Evolutionary conservation across 129 eudicot genomes (phyloP), one percentile per base, ranked within the genome.

Genomic region (Flaveria sonorensis): DNA sequence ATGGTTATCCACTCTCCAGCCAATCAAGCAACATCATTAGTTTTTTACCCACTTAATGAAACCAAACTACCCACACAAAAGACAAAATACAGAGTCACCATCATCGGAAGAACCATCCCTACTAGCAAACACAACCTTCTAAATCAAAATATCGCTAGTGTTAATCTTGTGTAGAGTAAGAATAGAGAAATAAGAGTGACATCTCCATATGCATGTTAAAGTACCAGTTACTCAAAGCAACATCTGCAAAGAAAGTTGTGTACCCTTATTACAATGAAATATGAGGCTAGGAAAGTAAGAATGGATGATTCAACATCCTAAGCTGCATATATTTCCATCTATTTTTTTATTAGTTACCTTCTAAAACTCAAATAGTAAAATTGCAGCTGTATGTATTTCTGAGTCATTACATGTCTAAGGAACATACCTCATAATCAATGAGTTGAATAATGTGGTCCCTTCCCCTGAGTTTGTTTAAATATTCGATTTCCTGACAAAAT

Each of bases 401-500:
- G 19, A 76, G 45, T 62, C 45, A 62, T 74, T 59, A 39, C 77
- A n/a, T 47, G 52, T 72, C 74, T 60, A 69, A 48, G 76, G 79
- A 63, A 73, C 72, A 64, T 87, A 94, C 98, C 99, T 94, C 99
- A 79, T 73, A 91, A 81, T 94, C 99, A 64, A 94, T 83, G 71
- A 94, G 93, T 77, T 94, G 96, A 74, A 94, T 94, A 68, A 94
- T 94, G 86, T 94, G 90, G 84, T 81, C 85, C 76, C 78, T 94
- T 51, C 97, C 96, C 92, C 72, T 91, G 76, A 94, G 77, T 76
- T 82, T 89, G 79, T 91, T 89, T 32, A 94, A 80, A 82, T 94
- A 94, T 39, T 85, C 86, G 60, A 94, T 91, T 81, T 94, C 99
- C 81, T 94, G 99, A 87, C 97, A 94, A 77, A 94, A 94, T 19